A percentile compares a stretch with the other conserved stretches of the same genome.
Conservation (phyloP, 768 basidiomycete genomes). For the Amanita fuliginea region DNA sequence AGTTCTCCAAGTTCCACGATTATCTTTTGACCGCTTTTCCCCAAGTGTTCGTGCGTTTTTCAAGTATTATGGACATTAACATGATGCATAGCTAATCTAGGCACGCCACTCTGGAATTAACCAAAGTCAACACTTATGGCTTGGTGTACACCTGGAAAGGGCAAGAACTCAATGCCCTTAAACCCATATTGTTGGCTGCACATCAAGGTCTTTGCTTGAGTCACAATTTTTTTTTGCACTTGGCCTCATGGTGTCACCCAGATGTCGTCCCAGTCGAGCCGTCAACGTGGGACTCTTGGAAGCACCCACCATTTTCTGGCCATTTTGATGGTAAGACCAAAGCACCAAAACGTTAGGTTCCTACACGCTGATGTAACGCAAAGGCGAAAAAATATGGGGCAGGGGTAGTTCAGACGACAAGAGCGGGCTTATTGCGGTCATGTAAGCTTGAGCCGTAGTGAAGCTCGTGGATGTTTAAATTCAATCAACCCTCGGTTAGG, state of each 20-base stretch:
- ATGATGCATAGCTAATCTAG: constrained; percentile 22
- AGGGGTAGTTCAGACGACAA: constrained; percentile 40
- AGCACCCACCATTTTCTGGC: constrained; percentile 48
- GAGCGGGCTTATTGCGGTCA: constrained; percentile 19
- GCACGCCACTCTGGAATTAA: constrained; percentile 45
- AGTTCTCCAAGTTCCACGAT: constrained; percentile 40
- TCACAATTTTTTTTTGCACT: background rate
- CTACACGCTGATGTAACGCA: background rate
- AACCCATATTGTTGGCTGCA: constrained; percentile 58
- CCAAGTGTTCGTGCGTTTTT: constrained; percentile 37
- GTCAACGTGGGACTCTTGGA: constrained; percentile 37
- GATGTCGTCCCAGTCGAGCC: constrained; percentile 57
- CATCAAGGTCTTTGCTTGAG: constrained; percentile 40
- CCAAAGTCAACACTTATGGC: constrained; percentile 68
- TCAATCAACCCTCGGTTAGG: constrained; percentile 2
- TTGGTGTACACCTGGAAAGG: constrained; percentile 70
- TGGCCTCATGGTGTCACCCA: constrained; percentile 11
- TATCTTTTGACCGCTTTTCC: constrained; percentile 47
- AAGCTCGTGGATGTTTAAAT: background rate
- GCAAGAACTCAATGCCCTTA: constrained; percentile 42
- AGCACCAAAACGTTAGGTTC: background rate
- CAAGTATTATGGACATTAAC: background rate
- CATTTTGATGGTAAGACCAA: constrained; percentile 32
- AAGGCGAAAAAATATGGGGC: constrained; percentile 36
- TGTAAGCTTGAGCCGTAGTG: constrained; percentile 11